Base-by-base conservation (phyloP, 169 alveolate genomes). In the Eimeria maxima region DNA sequence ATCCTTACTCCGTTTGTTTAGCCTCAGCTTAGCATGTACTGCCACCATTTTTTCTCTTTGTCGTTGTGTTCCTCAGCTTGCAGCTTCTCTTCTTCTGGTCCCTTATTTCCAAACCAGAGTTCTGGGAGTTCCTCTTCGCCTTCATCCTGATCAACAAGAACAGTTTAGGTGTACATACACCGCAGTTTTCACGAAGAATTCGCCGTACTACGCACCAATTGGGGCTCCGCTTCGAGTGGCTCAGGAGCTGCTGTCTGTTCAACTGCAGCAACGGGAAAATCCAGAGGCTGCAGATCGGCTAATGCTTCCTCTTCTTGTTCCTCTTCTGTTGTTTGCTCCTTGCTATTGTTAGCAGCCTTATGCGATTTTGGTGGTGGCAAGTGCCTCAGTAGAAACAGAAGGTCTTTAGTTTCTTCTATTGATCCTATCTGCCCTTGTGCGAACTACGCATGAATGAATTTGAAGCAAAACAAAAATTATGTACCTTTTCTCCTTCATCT, bases 161-260 rank as follows among this genome's bases (percentile, higher is more conserved):
- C 16, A 53, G 60, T 73, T 73, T 8, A n/a, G 45, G 45, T 73
- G 84, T 29, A 73, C 20, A 38, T n/a, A 27, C 13, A 73, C 45
- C 0, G 24, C 38, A n/a, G 27, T 4, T 53, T 7, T 53, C 16
- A 14, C 60, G 2, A 53, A 53, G 10, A 53, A 11, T 53, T 14
- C 0, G 60, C 60, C 60, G 16, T n/a, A 29, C 84, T 10, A 57
- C 89, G 57, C 47, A 81, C 90, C 73, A 50, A 44, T 47, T 81
- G 38, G 18, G 90, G 90, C 57, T 81, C 90, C 10, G 90, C 90
- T 22, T 81, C 90, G 20, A 14, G 71, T 0, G 90, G 90, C 90
- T 81, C 90, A 4, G 90, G 47, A 1, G 65, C 22, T 22, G 65
- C 22, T 24, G 24, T 81, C 10, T 11, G 69, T 33, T 45, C 33